A percentile compares a stretch with the other conserved stretches of the same genome.
Conservation (phyloP, 179 eudicot species). For the Monotropa hypopitys region DNA sequence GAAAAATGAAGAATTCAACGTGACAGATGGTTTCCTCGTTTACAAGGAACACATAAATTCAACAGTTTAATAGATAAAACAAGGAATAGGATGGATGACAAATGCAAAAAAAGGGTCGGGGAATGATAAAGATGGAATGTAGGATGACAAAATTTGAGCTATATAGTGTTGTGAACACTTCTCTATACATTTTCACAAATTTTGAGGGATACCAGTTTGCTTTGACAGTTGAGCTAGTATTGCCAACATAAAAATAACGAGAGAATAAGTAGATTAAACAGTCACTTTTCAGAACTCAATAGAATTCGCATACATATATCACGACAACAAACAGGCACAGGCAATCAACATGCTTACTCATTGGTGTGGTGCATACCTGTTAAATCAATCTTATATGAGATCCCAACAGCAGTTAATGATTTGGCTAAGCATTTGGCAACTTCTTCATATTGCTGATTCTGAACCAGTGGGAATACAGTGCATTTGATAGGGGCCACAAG, state of each 20-base stretch:
- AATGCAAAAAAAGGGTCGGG: neutral
- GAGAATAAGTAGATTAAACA: too few relatives aligned
- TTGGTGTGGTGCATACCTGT: slow-evolving; percentile 38
- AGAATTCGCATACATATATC: neutral
- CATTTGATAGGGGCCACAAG: slow-evolving; percentile 91
- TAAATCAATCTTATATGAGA: slow-evolving; percentile 67
- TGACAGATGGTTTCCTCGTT: neutral
- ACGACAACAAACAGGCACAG: neutral
- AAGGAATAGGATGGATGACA: neutral
- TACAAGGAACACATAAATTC: neutral
- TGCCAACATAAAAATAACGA: neutral
- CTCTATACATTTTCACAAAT: neutral
- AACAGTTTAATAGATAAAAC: neutral
- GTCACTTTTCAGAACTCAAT: slow-evolving; percentile 1
- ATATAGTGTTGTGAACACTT: neutral
- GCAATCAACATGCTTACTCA: neutral
- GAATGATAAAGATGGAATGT: too few relatives aligned
- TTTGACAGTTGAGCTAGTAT: neutral
- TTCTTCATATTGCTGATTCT: slow-evolving; percentile 63
- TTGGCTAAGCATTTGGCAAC: slow-evolving; percentile 63
- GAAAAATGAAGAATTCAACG: neutral
- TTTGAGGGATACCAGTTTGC: neutral
- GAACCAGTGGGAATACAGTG: slow-evolving; percentile 81
- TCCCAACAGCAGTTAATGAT: slow-evolving; percentile 56
- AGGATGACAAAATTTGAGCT: too few relatives aligned